phyloP scores from a whole-genome alignment of 768 basidiomycete genomes.

The Leucocoprinus sp. region DNA sequence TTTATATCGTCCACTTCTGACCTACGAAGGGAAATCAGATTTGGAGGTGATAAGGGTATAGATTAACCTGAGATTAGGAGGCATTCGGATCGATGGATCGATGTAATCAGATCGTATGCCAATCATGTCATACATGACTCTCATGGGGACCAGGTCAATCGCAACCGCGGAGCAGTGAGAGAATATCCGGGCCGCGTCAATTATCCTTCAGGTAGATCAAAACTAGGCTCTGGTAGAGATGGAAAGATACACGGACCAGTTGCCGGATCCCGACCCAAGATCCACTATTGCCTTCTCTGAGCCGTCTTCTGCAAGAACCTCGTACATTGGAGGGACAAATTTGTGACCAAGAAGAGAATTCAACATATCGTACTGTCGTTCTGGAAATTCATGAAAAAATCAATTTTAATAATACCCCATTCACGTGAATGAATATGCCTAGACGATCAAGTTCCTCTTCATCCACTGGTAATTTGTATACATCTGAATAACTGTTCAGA shows the following conservation, averaged over 20 bases:
- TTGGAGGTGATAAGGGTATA: background rate
- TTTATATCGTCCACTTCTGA: conserved; percentile 84
- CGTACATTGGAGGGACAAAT: conserved; percentile 50
- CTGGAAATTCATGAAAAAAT: no score
- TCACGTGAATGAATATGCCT: conserved; percentile 21
- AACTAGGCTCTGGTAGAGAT: background rate
- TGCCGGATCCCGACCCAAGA: conserved; percentile 74
- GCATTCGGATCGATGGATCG: conserved; percentile 8
- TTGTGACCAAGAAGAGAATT: conserved; percentile 52
- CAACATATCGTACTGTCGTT: conserved; percentile 62
- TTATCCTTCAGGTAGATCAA: conserved; percentile 43
- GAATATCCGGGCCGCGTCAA: conserved; percentile 66
- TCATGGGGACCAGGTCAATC: conserved; percentile 78
- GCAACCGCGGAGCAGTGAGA: conserved; percentile 62
- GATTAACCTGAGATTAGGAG: conserved; percentile 11
- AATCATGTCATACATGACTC: conserved; percentile 44
- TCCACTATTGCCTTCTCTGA: conserved; percentile 60
- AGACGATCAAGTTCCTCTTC: conserved; percentile 68
- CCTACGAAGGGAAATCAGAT: conserved; percentile 27
- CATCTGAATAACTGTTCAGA: conserved; percentile 71
- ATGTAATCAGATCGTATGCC: conserved; percentile 1
- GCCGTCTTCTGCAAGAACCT: conserved; percentile 50
- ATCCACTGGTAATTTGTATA: conserved; percentile 73
- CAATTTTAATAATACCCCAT: no score
- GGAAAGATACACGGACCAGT: conserved; percentile 38